These are phyloP conservation scores for Ophiocordyceps camponoti-leonardi DNA, from an alignment of 2,329 filamentous ascomycete species.

Conservation along the genomic window DNA sequence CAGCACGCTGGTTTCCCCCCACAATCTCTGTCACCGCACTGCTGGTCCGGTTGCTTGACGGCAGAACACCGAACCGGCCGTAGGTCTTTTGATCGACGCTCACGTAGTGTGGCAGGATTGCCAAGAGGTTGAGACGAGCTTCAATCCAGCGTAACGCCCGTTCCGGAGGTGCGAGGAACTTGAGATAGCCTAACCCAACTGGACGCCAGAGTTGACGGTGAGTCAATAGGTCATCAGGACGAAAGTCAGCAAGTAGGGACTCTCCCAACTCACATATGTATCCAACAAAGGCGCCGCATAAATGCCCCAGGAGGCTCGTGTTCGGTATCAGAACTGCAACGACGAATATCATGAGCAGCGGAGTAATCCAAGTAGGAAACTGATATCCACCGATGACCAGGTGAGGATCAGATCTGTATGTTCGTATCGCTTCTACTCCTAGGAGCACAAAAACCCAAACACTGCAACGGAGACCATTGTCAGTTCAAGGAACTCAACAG, in stretches of 20 bases:
- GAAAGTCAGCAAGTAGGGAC: background rate
- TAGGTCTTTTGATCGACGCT: conserved; percentile 94
- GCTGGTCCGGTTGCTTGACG: conserved; percentile 28
- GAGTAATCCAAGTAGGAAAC: conserved; percentile 86
- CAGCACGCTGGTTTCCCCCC: conserved; percentile 24
- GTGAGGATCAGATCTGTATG: conserved; percentile 64
- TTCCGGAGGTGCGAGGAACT: conserved; percentile 78
- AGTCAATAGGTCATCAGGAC: background rate
- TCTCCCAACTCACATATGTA: conserved; percentile 55
- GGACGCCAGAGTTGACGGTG: background rate
- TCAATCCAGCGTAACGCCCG: conserved; percentile 79
- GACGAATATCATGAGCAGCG: conserved; percentile 59
- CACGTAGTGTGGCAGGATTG: conserved; percentile 75
- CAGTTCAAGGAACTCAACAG: background rate
- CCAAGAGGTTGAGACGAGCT: conserved; percentile 69
- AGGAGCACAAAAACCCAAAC: conserved; percentile 88
- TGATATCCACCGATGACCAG: conserved; percentile 45
- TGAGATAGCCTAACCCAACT: conserved; percentile 80
- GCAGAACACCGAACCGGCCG: conserved; percentile 78
- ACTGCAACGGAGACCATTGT: conserved; percentile 25
- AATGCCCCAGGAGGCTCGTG: conserved; percentile 71
- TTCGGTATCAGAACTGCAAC: conserved; percentile 62
- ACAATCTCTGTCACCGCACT: conserved; percentile 42
- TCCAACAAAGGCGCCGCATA: conserved; percentile 68
- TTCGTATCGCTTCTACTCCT: conserved; percentile 70